phyloP scores from a whole-genome alignment of 805 yeast species.

The Soucietia sequanensis region DNA sequence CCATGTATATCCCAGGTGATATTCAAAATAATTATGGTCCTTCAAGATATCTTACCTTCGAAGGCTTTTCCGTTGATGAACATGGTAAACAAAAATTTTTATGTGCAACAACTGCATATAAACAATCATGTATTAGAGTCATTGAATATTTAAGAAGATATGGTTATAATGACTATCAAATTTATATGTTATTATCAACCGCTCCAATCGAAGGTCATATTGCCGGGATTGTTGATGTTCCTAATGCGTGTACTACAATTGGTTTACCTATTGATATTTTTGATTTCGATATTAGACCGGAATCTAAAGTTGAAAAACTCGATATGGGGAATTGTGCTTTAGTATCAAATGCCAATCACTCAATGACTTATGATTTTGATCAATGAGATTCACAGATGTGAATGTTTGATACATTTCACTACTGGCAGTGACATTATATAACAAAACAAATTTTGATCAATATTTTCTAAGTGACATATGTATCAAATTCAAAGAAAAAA shows the following conservation, averaged over 20 bases:
- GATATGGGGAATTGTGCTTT: slow-evolving; percentile 44
- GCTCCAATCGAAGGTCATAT: slow-evolving; percentile 55
- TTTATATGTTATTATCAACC: slow-evolving; percentile 42
- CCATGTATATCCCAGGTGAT: slow-evolving; percentile 49
- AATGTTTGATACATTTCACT: too few relatives aligned
- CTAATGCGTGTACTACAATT: slow-evolving; percentile 51
- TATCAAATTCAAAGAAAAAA: too few relatives aligned
- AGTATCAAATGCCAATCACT: slow-evolving; percentile 14
- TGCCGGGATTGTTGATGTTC: slow-evolving; percentile 53
- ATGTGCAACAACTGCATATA: slow-evolving; percentile 50
- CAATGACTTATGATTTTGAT: slow-evolving; percentile 11
- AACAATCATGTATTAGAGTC: slow-evolving; percentile 48
- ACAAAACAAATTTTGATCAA: too few relatives aligned
- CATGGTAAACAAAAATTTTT: slow-evolving; percentile 44
- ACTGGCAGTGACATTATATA: too few relatives aligned
- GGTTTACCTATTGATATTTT: slow-evolving; percentile 53
- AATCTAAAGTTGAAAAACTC: slow-evolving; percentile 16
- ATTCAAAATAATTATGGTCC: slow-evolving; percentile 50
- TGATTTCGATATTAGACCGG: slow-evolving; percentile 48
- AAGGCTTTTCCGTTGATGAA: slow-evolving; percentile 54
- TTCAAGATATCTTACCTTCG: slow-evolving; percentile 48
- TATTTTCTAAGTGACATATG: too few relatives aligned
- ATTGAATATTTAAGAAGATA: slow-evolving; percentile 49
- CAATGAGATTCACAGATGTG: too few relatives aligned
- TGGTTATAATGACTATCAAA: slow-evolving; percentile 53